Evolutionary conservation across 73 alveolate species (phyloP).

Genomic region (Paramecium pentaurelia): DNA sequence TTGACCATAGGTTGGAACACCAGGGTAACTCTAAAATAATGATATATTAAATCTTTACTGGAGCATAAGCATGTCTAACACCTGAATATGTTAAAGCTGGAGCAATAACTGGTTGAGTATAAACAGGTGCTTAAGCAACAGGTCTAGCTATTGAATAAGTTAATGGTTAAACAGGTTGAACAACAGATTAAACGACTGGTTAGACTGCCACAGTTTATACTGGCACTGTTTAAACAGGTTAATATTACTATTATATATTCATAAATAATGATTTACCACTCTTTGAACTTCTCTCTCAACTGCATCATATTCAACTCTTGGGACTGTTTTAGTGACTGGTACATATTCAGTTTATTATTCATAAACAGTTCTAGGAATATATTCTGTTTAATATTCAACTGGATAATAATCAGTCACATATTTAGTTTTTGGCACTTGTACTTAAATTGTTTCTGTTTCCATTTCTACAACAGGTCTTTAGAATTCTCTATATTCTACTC

Average conservation of each 20-base stretch:
- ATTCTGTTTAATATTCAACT: constrained; percentile 54
- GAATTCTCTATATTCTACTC: constrained; percentile 49
- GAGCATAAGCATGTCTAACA: not conserved
- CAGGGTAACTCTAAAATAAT: not conserved
- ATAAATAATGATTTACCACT: not conserved
- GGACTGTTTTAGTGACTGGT: constrained; percentile 42
- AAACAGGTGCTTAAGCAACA: not conserved
- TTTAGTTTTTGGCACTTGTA: constrained; percentile 48
- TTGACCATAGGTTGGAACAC: not conserved
- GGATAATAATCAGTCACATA: constrained; percentile 60
- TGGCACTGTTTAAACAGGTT: constrained; percentile 1
- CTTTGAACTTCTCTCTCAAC: constrained; percentile 44
- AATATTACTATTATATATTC: not conserved
- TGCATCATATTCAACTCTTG: constrained; percentile 53
- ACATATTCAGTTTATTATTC: constrained; percentile 51
- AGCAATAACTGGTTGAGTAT: constrained; percentile 1
- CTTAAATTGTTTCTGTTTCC: constrained; percentile 37
- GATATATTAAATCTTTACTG: not conserved
- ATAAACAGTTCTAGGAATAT: constrained; percentile 36
- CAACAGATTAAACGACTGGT: not conserved
- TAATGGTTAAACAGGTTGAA: not conserved
- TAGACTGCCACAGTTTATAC: not conserved
- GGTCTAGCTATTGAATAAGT: not conserved
- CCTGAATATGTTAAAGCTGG: constrained; percentile 9
- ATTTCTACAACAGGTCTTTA: constrained; percentile 47